Evolutionary conservation across 805 yeast genomes (phyloP), one percentile per base, ranked within the genome.

Genomic region (Barnettozyma botsteinii): DNA sequence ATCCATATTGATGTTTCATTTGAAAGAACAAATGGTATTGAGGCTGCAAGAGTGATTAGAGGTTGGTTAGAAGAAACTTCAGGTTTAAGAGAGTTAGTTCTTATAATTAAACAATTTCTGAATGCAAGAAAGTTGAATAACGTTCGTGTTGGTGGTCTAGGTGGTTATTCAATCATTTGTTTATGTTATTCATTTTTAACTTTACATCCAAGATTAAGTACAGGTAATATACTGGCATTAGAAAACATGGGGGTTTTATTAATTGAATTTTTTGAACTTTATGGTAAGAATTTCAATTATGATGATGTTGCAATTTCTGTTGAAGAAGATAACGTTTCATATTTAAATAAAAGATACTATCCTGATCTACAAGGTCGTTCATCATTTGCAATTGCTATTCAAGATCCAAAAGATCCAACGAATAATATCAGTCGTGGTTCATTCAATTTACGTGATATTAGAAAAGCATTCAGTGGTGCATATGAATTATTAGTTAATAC

Each of bases 151-250:
- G 98, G 98, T 37, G 98, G 98, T 0, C 65, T 91, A 6, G 98
- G 98, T 31, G 98, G 98, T 0, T 91, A 82, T 58, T 78, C 96
- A 7, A 85, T 86, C n/a, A 86, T 89, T 32, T 88, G 96, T 53
- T 55, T 93, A 56, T 87, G 84, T 14, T 80, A 79, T 52, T 79
- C 91, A 14, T 88, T 89, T 55, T 61, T 89, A 46, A 73, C 69
- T 49, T 65, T 84, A 46, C 98, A 91, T 58, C 96, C 96, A 13
- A 70, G 88, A 48, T 56, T 87, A 11, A 58, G 80, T 2, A 76
- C 94, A 0, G 70, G 75, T 7, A 76, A 77, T 33, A 81, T 88
- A 40, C 70, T 74, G 35, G 78, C 87, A 3, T 50, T 74, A 50
- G 83, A 81, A 31, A 91, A 93, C 55, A 61, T 91, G 41, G 98